Evolutionary conservation across 2,329 filamentous ascomycete species (phyloP).

Genomic region (Rhinocladiella mackenziei): DNA sequence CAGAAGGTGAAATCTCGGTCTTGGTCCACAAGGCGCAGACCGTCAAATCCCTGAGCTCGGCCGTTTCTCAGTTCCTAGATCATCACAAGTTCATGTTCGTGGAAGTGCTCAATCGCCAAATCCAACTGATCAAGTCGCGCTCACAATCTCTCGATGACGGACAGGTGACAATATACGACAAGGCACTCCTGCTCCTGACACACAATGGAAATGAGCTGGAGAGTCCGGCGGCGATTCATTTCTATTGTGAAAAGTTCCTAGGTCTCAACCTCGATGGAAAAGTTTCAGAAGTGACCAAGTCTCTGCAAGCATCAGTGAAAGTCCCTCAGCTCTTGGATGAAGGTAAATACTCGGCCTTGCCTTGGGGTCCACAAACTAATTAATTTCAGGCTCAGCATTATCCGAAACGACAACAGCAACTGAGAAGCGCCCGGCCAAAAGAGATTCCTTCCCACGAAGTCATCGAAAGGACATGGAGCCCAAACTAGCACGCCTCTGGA

Average conservation of each 20-base stretch:
- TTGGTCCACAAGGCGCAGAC: constrained; percentile 33
- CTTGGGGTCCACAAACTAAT: too few relatives aligned
- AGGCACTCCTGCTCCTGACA: constrained; percentile 37
- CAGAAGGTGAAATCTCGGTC: constrained; percentile 26
- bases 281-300: constrained; percentile 24
- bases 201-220: constrained; percentile 33
- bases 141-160: constrained; percentile 35
- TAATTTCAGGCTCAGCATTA: too few relatives aligned
- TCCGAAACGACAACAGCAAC: too few relatives aligned
- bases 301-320: constrained; percentile 27
- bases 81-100: constrained; percentile 32
- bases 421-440: too few relatives aligned
- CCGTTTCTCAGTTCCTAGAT: constrained; percentile 34
- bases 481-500: constrained; percentile 30
- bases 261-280: constrained; percentile 31
- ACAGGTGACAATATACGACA: constrained; percentile 42
- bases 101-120: constrained; percentile 36
- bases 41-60: constrained; percentile 30
- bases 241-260: constrained; percentile 40
- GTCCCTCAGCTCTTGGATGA: constrained; percentile 8
- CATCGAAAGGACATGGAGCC: constrained; percentile 15
- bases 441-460: not conserved
- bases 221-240: constrained; percentile 35
- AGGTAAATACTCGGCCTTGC: constrained; percentile 10
- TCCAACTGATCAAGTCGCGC: constrained; percentile 36